Conservation (phyloP, 1,139 yeast genomes). For the Eremothecium gossypii region DNA sequence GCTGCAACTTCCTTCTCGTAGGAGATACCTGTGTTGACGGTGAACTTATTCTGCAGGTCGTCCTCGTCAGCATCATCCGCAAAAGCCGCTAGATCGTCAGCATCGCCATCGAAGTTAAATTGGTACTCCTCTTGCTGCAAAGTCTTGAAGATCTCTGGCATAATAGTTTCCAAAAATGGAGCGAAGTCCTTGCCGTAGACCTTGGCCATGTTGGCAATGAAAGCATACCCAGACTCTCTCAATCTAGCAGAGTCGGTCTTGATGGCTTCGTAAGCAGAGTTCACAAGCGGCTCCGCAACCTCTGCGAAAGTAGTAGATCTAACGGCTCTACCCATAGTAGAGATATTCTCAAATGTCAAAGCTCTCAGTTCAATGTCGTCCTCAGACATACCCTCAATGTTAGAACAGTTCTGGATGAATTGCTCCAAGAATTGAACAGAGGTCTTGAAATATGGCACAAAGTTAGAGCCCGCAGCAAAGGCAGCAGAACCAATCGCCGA, state of each 20-base stretch:
- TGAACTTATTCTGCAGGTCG: conserved; percentile 61
- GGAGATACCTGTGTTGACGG: conserved; percentile 90
- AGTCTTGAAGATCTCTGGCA: conserved; percentile 78
- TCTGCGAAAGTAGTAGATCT: conserved; percentile 82
- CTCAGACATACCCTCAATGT: conserved; percentile 62
- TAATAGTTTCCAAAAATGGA: conserved; percentile 70
- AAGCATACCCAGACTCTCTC: conserved; percentile 93
- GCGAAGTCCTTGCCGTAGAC: conserved; percentile 88
- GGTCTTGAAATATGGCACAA: conserved; percentile 74
- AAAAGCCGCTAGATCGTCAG: conserved; percentile 31
- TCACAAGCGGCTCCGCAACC: conserved; percentile 80
- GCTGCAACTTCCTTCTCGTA: conserved; percentile 97
- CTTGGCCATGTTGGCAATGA: conserved; percentile 88
- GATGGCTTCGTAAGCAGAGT: conserved; percentile 77
- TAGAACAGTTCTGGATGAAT: conserved; percentile 57
- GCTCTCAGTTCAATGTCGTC: conserved; percentile 84
- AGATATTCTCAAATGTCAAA: conserved; percentile 82
- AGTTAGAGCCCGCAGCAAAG: conserved; percentile 83
- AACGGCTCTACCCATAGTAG: conserved; percentile 94
- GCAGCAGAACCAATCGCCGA: conserved; percentile 98
- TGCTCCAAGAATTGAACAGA: conserved; percentile 78
- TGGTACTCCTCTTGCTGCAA: conserved; percentile 76
- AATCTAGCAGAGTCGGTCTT: conserved; percentile 73
- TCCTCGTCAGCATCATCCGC: conserved; percentile 34
- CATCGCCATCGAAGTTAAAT: conserved; percentile 35